A percentile compares a stretch with the other conserved stretches of the same genome.
These are phyloP conservation scores for Coemansia sp. DNA, from an alignment of 192 early-diverging fungal species.

Conservation along the genomic window DNA sequence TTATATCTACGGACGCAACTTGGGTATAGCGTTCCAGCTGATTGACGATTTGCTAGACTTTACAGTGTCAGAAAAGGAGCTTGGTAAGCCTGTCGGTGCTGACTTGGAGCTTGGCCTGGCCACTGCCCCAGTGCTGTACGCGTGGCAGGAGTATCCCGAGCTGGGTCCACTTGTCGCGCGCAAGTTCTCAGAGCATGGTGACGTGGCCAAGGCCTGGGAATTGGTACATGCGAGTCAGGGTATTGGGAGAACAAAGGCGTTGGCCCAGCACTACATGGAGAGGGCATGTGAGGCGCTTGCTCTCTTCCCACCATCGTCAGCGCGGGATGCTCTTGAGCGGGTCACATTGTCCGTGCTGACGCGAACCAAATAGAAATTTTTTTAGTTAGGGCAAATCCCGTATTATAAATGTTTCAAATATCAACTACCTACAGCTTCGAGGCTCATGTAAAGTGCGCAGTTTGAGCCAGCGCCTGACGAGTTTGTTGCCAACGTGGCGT, in stretches of 20 bases:
- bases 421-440: background rate
- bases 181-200: conserved; percentile 74
- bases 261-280: conserved; percentile 74
- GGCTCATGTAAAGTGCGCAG: too few species aligned
- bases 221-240: conserved; percentile 80
- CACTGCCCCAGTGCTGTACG: conserved; percentile 91
- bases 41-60: conserved; percentile 94
- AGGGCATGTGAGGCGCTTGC: conserved; percentile 68
- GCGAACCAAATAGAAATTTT: conserved; percentile 63
- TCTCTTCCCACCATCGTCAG: conserved; percentile 68
- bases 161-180: conserved; percentile 82
- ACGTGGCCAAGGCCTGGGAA: conserved; percentile 71
- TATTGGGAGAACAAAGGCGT: conserved; percentile 66
- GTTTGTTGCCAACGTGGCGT: background rate
- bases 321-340: conserved; percentile 72
- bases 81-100: conserved; percentile 91
- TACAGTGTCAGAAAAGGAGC: conserved; percentile 63
- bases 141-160: conserved; percentile 84
- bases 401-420: background rate
- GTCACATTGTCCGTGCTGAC: conserved; percentile 80
- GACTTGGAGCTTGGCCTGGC: conserved; percentile 88
- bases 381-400: background rate
- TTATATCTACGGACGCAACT: conserved; percentile 82
- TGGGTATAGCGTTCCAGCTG: conserved; percentile 95
- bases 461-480: conserved; percentile 2